phyloP scores from a whole-genome alignment of 2,329 filamentous ascomycete species.

The Diaporthe sp. region DNA sequence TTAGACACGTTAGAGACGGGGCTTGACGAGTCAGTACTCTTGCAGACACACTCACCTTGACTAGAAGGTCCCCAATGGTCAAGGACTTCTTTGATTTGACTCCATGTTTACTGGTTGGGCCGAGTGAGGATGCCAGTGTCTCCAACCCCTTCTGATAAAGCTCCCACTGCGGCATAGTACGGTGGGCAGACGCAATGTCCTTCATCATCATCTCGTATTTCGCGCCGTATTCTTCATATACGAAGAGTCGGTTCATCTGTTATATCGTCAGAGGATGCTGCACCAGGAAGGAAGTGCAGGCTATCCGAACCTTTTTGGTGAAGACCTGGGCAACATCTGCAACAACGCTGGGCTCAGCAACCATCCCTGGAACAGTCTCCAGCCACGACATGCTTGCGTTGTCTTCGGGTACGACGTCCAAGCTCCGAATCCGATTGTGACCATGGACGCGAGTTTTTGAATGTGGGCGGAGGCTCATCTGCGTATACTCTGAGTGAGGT shows the following conservation, averaged over 20 bases:
- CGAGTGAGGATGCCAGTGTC: slow-evolving; percentile 80
- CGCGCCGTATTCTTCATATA: slow-evolving; percentile 92
- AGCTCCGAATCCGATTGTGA: slow-evolving; percentile 63
- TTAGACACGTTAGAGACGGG: slow-evolving; percentile 52
- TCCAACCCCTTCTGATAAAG: slow-evolving; percentile 89
- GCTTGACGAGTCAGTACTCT: not conserved
- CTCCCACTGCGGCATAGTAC: slow-evolving; percentile 80
- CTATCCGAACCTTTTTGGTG: slow-evolving; percentile 63
- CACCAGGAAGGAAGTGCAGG: not conserved
- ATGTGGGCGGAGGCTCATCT: slow-evolving; percentile 51
- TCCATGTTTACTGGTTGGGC: slow-evolving; percentile 75
- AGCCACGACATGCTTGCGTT: slow-evolving; percentile 56
- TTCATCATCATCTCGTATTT: slow-evolving; percentile 90
- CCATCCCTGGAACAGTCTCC: slow-evolving; percentile 63
- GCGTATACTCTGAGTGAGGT: slow-evolving; percentile 75
- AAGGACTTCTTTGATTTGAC: slow-evolving; percentile 80
- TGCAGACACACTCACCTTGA: slow-evolving; percentile 75
- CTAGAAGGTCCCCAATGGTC: slow-evolving; percentile 86
- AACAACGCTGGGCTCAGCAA: slow-evolving; percentile 70
- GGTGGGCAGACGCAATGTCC: slow-evolving; percentile 78
- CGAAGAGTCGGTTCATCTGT: slow-evolving; percentile 84
- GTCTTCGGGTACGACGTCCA: slow-evolving; percentile 61
- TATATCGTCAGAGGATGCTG: slow-evolving; percentile 18
- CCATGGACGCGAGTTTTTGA: slow-evolving; percentile 43
- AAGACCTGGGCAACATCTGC: slow-evolving; percentile 74